Evolutionary conservation across 1,284 basidiomycete species (phyloP).

Genomic region (Termitomyces sp.): DNA sequence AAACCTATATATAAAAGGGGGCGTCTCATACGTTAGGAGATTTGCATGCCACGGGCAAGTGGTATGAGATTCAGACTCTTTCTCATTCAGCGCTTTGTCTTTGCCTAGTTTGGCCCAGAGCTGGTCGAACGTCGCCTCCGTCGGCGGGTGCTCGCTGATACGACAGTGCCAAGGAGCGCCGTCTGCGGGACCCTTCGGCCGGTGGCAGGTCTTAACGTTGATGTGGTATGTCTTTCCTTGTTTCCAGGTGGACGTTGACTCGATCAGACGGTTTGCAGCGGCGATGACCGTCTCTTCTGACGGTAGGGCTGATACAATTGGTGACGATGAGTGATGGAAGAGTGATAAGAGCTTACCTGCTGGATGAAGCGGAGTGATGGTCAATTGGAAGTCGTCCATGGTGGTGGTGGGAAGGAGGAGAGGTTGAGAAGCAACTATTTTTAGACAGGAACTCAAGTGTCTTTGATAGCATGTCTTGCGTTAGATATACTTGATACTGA

Average conservation of each 20-base stretch:
- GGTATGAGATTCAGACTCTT: slow-evolving; percentile 41
- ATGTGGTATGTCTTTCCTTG: slow-evolving; percentile 56
- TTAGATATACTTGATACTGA: not conserved
- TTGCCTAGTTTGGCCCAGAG: slow-evolving; percentile 63
- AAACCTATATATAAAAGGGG: slow-evolving; percentile 39
- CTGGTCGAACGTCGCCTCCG: slow-evolving; percentile 65
- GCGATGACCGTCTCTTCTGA: slow-evolving; percentile 51
- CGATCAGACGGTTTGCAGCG: slow-evolving; percentile 50
- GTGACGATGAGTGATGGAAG: not conserved
- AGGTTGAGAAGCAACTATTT: slow-evolving; percentile 6
- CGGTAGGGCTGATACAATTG: slow-evolving; percentile 45
- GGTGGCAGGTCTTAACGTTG: slow-evolving; percentile 50
- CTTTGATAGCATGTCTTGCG: not conserved
- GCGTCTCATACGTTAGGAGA: slow-evolving; percentile 5
- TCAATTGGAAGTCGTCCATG: slow-evolving; percentile 26
- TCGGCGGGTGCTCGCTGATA: slow-evolving; percentile 56
- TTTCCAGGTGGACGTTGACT: slow-evolving; percentile 56
- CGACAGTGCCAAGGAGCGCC: slow-evolving; percentile 63
- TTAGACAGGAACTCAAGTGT: slow-evolving; percentile 4
- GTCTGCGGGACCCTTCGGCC: slow-evolving; percentile 46
- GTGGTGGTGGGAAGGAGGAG: slow-evolving; percentile 5
- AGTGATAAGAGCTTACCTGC: slow-evolving; percentile 29
- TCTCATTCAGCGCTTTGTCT: slow-evolving; percentile 65
- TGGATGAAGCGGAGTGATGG: slow-evolving; percentile 38
- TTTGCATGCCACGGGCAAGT: slow-evolving; percentile 10